phyloP scores from a whole-genome alignment of 116 monocot species.

The Cymodocea nodosa region DNA sequence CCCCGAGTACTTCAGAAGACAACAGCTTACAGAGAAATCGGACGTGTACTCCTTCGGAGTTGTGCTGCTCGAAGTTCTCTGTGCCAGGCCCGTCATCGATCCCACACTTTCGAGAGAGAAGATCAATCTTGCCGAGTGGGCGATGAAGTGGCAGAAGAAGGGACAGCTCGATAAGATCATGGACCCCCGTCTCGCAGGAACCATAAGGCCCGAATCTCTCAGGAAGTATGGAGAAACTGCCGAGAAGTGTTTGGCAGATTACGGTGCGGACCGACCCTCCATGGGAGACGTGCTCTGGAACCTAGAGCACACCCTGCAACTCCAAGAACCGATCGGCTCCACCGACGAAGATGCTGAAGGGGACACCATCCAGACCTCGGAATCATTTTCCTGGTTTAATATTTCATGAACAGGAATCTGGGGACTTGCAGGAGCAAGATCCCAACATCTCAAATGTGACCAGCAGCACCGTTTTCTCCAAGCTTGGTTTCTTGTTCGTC shows the following conservation, averaged over 20 bases:
- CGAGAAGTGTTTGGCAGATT: conserved; percentile 52
- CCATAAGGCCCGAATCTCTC: conserved; percentile 34
- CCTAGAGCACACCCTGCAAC: conserved; percentile 47
- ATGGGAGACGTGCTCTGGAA: conserved; percentile 79
- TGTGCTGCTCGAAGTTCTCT: conserved; percentile 56
- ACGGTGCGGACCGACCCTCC: conserved; percentile 47
- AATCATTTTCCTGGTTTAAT: too few relatives aligned
- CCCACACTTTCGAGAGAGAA: conserved; percentile 51
- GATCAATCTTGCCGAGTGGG: conserved; percentile 84
- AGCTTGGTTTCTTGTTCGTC: too few relatives aligned
- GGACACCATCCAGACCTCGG: too few relatives aligned
- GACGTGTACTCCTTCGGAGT: conserved; percentile 81
- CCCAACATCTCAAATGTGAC: too few relatives aligned
- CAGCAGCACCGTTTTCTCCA: too few relatives aligned
- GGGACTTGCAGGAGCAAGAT: too few relatives aligned
- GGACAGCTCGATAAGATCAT: conserved; percentile 42
- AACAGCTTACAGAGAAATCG: conserved; percentile 69
- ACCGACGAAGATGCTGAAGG: background rate
- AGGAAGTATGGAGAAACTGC: conserved; percentile 54
- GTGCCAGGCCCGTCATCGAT: conserved; percentile 67
- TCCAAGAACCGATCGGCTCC: conserved; percentile 48
- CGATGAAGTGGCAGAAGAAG: conserved; percentile 39
- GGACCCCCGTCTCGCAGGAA: conserved; percentile 34
- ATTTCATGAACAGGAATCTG: too few relatives aligned
- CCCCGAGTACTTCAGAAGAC: conserved; percentile 64